Conservation (phyloP, 208 protist genomes). For the Leishmania arabica region DNA sequence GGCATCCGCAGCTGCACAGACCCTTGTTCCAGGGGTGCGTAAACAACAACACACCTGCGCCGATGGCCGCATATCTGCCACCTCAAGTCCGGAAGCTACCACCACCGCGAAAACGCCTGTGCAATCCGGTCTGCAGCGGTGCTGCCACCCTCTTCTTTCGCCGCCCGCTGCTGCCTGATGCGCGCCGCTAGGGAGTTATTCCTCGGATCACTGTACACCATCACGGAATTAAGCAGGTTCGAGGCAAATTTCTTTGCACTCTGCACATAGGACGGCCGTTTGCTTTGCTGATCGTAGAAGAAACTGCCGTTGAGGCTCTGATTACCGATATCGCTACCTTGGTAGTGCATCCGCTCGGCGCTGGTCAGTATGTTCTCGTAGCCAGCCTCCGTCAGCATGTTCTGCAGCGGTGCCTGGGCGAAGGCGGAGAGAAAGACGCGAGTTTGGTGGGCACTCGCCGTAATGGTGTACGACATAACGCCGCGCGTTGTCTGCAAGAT, state of each 20-base stretch:
- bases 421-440: slow-evolving; percentile 63
- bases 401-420: slow-evolving; percentile 41
- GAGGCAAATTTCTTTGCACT: slow-evolving; percentile 61
- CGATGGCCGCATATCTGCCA: not conserved
- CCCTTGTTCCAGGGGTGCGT: not conserved
- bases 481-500: slow-evolving; percentile 82
- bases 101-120: slow-evolving; percentile 72
- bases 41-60: not conserved
- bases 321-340: slow-evolving; percentile 19
- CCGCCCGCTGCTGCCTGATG: slow-evolving; percentile 55
- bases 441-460: slow-evolving; percentile 53
- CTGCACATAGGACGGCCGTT: slow-evolving; percentile 60
- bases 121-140: slow-evolving; percentile 44
- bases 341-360: slow-evolving; percentile 30
- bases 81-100: slow-evolving; percentile 30
- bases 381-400: slow-evolving; percentile 45
- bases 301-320: slow-evolving; percentile 40
- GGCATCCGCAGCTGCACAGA: not conserved
- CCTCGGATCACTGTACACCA: slow-evolving; percentile 52
- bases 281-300: slow-evolving; percentile 58
- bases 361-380: slow-evolving; percentile 58
- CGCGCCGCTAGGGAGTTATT: slow-evolving; percentile 64
- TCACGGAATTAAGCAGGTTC: slow-evolving; percentile 60
- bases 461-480: slow-evolving; percentile 84
- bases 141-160: slow-evolving; percentile 30